Evolutionary conservation across 805 yeast species (phyloP), one percentile per base, ranked within the genome.

Genomic region (Sungouiella blattae): DNA sequence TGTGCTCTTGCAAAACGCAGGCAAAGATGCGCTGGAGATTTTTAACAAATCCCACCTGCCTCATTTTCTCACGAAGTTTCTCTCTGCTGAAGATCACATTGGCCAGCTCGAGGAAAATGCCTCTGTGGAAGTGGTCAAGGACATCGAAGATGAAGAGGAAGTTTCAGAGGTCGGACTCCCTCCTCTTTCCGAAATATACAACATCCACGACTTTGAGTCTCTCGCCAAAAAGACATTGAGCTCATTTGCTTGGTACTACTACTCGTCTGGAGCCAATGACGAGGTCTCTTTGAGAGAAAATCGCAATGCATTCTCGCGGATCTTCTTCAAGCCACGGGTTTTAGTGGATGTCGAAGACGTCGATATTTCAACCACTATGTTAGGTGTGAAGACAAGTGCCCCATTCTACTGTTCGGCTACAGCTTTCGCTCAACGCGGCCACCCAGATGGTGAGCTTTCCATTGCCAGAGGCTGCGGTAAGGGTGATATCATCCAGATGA

Each of bases 341-440:
- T 65, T 89, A 36, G 87, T 88, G n/a, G 87, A 91, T 60, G 97
- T 91, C 11, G 59, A 72, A 11, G 59, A 73, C 20, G 74, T 89
- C 28, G 94, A 87, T 53, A 58, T 78, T 20, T 58, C 81, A 8
- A 82, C 95, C 7, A 71, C 77, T 4, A 76, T 91, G 77, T 66
- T 91, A 25, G 96, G 96, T n/a, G 53, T 76, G 13, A 64, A 70
- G 34, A 68, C 79, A 1, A 64, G 75, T n/a, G 84, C 80, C 11
- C 98, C 98, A 11, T 87, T 91, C 57, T 91, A 89, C 55, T 78
- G 83, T 35, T 74, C 91, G 25, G 98, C 98, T 2, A 87, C 98
- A 5, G 98, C 97, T 0, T 68, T 88, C 43, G 96, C 95, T 24
- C 83, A 81, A 53, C 71, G 91, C 46, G 98, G 97, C 4, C 93